phyloP scores from a whole-genome alignment of 345 rosid genomes.

The Conringia planisiliqua region DNA sequence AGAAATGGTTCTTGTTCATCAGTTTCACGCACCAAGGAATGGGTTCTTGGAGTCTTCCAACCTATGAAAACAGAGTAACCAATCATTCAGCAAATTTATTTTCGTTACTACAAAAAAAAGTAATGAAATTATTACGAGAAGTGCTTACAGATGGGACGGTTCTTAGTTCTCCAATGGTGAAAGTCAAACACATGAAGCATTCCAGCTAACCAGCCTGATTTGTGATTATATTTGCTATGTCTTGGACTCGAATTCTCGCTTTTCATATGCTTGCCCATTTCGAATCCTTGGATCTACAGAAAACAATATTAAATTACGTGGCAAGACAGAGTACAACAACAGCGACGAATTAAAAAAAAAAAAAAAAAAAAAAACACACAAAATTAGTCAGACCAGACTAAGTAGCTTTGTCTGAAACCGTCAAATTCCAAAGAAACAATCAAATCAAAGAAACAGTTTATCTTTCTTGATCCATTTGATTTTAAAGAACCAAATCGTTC shows the following conservation, averaged over 20 bases:
- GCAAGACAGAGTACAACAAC: conserved; percentile 15
- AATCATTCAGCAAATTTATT: not conserved
- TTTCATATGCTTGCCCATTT: conserved; percentile 49
- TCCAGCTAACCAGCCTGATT: conserved; percentile 56
- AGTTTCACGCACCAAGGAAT: conserved; percentile 25
- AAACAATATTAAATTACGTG: not conserved
- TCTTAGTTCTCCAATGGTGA: conserved; percentile 44
- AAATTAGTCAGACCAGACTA: conserved; percentile 14
- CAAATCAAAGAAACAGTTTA: not conserved
- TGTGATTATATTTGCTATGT: conserved; percentile 35
- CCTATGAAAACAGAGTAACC: conserved; percentile 19
- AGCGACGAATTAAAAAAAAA: not conserved
- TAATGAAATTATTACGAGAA: not conserved
- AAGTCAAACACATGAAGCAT: conserved; percentile 58
- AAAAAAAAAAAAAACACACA: not conserved
- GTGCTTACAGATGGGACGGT: conserved; percentile 28
- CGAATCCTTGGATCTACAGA: not conserved
- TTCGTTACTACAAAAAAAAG: not conserved
- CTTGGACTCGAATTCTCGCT: conserved; percentile 30
- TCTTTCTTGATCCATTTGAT: conserved; percentile 1
- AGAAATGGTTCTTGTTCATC: conserved; percentile 26
- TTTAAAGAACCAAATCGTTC: not conserved
- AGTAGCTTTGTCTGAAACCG: conserved; percentile 17
- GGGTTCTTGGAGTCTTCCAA: conserved; percentile 33
- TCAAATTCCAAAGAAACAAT: not conserved